phyloP scores from a whole-genome alignment of 768 basidiomycete species.

The Russula olivacea region DNA sequence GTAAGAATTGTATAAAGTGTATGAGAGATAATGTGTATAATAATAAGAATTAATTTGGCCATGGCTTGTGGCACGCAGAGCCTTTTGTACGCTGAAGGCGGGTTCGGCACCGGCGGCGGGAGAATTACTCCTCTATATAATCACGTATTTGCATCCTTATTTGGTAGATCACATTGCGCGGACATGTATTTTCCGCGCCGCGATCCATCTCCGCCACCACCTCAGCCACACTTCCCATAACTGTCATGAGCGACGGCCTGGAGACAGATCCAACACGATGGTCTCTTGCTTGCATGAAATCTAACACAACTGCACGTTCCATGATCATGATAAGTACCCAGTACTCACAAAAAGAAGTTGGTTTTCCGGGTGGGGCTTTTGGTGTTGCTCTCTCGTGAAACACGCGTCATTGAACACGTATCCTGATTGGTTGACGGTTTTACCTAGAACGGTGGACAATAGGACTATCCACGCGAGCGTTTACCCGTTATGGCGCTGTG shows the following conservation, averaged over 20 bases:
- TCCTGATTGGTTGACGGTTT: conserved; percentile 8
- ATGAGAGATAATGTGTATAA: neutral
- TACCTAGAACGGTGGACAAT: conserved; percentile 18
- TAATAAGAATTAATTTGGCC: neutral
- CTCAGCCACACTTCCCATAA: neutral
- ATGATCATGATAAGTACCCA: neutral
- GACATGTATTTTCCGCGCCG: conserved; percentile 4
- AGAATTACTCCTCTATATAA: neutral
- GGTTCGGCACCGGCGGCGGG: neutral
- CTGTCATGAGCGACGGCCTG: neutral
- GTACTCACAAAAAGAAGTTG: neutral
- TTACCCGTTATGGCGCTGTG: neutral
- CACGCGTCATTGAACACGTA: neutral
- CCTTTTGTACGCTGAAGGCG: neutral
- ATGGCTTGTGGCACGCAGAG: neutral
- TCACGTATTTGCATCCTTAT: neutral
- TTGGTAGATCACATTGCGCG: conserved; percentile 3
- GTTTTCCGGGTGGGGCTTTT: neutral
- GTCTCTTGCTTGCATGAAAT: neutral
- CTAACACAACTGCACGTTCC: no score
- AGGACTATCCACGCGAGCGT: neutral
- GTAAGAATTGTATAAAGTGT: neutral
- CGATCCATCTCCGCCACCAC: neutral
- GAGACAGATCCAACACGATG: neutral
- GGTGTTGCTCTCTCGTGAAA: neutral